Base-by-base conservation (phyloP, 139 green algal species). In the Bryopsis sp. region DNA sequence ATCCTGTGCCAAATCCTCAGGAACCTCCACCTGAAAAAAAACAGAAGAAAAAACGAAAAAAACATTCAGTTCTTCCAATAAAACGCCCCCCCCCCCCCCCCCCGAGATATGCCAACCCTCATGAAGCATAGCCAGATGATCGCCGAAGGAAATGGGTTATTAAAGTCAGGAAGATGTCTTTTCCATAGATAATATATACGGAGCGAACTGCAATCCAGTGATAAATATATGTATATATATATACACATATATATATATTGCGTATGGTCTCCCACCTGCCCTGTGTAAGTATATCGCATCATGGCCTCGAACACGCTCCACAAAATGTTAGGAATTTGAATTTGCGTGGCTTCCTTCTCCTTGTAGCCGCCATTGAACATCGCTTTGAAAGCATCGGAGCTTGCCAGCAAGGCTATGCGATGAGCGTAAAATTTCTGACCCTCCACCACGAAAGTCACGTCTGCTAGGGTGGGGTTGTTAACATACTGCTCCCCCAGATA, bases 371-470 rank as follows among this genome's bases (percentile, higher is more conserved):
- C 81, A 58, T 89, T 85, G 73, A 98, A 97, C 92, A 98, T 98
- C 48, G 88, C 89, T 8, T 82, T 72, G 82, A 98, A 98, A 36
- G 88, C 87, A 47, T 97, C 88, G 36, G 80, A 92, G n/a, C 79
- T 89, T 0, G 88, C 88, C 38, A 95, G 78, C 67, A 98, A 82
- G 1, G 90, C 90, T 39, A 97, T 94, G 31, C 85, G 78, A 78
- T 98, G 93, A 3, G 91, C 93, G 62, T 91, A 84, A 74, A 97
- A 97, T 15, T 80, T 78, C 58, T 71, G 74, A 39, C 86, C 92
- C 75, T 98, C 92, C 39, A 97, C 81, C n/a, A 95, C 78, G 72
- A 98, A 98, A 1, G 81, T 90, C 2, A 97, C 81, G 72, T 98
- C 93, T 26, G 86, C 87, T 22, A 95, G 72, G 22, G 83, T 93